phyloP scores from a whole-genome alignment of 441 rosid genomes.

The Melianthus villosus region DNA sequence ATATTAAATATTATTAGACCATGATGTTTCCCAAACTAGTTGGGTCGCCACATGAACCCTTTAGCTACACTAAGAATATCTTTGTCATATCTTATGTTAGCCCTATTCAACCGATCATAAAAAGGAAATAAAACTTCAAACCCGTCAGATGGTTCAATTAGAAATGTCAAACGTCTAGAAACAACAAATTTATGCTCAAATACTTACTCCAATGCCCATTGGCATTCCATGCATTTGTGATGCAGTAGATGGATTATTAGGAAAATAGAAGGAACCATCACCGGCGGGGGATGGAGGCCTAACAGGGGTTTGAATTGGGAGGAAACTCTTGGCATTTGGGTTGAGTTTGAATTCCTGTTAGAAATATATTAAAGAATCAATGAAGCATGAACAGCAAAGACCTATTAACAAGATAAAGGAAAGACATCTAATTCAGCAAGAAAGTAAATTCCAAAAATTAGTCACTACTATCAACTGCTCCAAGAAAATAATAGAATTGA shows the following conservation, averaged over 20 bases:
- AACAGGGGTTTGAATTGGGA: constrained; percentile 40
- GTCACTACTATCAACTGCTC: neutral
- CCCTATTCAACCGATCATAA: neutral
- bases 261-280: constrained; percentile 57
- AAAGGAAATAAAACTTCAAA: neutral
- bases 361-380: constrained; percentile 6
- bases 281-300: constrained; percentile 54
- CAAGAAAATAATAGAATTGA: too few species aligned
- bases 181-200: neutral
- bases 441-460: neutral
- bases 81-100: neutral
- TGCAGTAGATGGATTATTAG: constrained; percentile 25
- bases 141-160: neutral
- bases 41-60: too few species aligned
- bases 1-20: too few species aligned
- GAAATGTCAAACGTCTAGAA: neutral
- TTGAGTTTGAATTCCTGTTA: constrained; percentile 82
- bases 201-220: constrained; percentile 62
- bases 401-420: neutral
- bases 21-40: too few species aligned
- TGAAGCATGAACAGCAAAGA: neutral
- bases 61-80: neutral
- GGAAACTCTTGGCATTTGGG: constrained; percentile 85
- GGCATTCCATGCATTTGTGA: constrained; percentile 67
- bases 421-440: neutral